Conservation (phyloP, 2,329 filamentous ascomycete species). For the Metarhizium humberi region DNA sequence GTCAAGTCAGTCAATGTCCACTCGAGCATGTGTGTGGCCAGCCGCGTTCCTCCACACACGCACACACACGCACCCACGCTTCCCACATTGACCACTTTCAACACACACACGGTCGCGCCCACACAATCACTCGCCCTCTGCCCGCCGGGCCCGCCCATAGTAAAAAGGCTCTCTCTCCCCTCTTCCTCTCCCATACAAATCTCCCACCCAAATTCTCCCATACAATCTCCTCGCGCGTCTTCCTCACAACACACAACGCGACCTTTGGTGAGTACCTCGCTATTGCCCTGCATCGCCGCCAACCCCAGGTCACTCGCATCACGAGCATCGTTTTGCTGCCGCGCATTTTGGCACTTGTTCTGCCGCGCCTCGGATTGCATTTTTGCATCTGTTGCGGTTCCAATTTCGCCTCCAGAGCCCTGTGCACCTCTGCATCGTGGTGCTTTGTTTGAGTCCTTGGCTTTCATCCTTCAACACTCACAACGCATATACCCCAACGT, state of each 20-base stretch:
- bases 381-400: slow-evolving; percentile 7
- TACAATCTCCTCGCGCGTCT: slow-evolving; percentile 34
- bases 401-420: slow-evolving; percentile 3
- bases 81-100: background rate
- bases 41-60: slow-evolving; percentile 21
- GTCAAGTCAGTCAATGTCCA: background rate
- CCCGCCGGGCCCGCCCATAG: slow-evolving; percentile 39
- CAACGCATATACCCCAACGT: slow-evolving; percentile 2
- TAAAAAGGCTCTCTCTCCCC: slow-evolving; percentile 51
- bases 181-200: slow-evolving; percentile 55
- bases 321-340: slow-evolving; percentile 1
- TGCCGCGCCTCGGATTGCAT: slow-evolving; percentile 12
- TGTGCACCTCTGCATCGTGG: slow-evolving; percentile 10
- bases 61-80: slow-evolving; percentile 16
- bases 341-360: slow-evolving; percentile 1
- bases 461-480: background rate
- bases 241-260: slow-evolving; percentile 34
- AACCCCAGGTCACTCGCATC: slow-evolving; percentile 25
- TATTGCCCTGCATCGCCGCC: slow-evolving; percentile 14
- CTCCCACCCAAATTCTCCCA: slow-evolving; percentile 44
- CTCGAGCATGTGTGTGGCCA: slow-evolving; percentile 6
- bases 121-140: slow-evolving; percentile 44
- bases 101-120: slow-evolving; percentile 11
- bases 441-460: background rate
- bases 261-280: slow-evolving; percentile 44